These are phyloP conservation scores for Chenopodium album DNA, from an alignment of 148 eudicot genomes.

Conservation along the genomic window DNA sequence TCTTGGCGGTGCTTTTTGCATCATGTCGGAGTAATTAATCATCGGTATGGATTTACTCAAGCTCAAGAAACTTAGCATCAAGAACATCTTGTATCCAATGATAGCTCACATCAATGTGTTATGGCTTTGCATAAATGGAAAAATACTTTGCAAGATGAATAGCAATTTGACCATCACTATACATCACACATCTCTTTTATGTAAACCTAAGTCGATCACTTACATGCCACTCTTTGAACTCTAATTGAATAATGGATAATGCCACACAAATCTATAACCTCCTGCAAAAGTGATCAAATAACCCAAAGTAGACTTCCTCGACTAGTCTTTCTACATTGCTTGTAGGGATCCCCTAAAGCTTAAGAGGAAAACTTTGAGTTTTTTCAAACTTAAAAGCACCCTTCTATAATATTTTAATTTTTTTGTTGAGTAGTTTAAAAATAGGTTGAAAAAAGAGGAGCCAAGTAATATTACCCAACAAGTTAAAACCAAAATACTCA, in stretches of 20 bases:
- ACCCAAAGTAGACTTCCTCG: neutral
- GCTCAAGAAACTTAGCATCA: neutral
- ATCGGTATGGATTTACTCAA: neutral
- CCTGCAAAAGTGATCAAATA: neutral
- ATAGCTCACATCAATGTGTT: conserved; percentile 1
- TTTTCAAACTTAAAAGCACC: too few relatives aligned
- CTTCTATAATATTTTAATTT: too few relatives aligned
- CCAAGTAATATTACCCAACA: neutral
- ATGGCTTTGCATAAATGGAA: neutral
- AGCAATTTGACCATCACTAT: neutral
- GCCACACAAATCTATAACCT: neutral
- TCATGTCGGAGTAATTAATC: neutral
- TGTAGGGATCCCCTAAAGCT: too few relatives aligned
- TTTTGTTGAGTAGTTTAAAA: too few relatives aligned
- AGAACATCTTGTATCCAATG: neutral
- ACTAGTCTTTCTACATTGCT: neutral
- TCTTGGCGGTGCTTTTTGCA: neutral
- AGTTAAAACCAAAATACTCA: neutral
- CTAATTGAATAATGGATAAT: neutral
- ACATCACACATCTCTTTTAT: neutral
- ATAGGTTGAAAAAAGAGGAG: too few relatives aligned
- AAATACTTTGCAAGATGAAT: neutral
- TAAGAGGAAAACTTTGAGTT: too few relatives aligned
- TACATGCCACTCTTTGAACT: neutral
- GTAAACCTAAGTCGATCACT: neutral